Conservation (phyloP, 345 rosid genomes). For the Melaleuca alternifolia region DNA sequence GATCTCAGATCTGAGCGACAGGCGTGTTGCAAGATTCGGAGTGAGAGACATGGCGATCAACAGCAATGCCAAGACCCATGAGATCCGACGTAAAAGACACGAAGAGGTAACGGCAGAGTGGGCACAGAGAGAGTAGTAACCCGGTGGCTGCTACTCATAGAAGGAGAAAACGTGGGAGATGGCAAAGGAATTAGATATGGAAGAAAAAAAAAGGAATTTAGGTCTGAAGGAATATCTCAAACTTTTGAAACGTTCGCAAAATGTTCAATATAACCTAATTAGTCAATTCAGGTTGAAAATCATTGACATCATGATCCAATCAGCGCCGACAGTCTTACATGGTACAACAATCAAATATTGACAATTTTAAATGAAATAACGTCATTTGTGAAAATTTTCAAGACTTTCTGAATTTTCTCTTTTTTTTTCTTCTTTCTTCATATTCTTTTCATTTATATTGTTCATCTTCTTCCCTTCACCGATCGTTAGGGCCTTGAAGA, state of each 20-base stretch:
- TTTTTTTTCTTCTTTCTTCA: neutral
- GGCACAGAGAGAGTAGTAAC: neutral
- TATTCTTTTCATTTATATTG: neutral
- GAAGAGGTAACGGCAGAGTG: neutral
- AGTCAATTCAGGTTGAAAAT: neutral
- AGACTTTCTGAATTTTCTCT: neutral
- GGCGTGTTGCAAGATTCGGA: neutral
- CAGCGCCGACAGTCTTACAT: rapidly evolving
- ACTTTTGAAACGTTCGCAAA: neutral
- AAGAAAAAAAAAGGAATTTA: neutral
- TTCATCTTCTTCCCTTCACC: neutral
- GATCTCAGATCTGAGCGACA: neutral
- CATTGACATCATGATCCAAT: neutral
- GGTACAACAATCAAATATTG: too few species aligned
- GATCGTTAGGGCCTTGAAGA: neutral
- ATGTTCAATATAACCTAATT: neutral
- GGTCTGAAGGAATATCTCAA: neutral
- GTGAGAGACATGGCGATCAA: neutral
- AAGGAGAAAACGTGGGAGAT: neutral
- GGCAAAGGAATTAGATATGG: neutral
- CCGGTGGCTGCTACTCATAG: neutral
- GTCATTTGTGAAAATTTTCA: neutral
- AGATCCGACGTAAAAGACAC: neutral
- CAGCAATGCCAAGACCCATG: neutral
- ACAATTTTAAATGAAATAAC: too few species aligned